Base-by-base conservation (phyloP, 306 rosid species). In the Rosa lucieae region DNA sequence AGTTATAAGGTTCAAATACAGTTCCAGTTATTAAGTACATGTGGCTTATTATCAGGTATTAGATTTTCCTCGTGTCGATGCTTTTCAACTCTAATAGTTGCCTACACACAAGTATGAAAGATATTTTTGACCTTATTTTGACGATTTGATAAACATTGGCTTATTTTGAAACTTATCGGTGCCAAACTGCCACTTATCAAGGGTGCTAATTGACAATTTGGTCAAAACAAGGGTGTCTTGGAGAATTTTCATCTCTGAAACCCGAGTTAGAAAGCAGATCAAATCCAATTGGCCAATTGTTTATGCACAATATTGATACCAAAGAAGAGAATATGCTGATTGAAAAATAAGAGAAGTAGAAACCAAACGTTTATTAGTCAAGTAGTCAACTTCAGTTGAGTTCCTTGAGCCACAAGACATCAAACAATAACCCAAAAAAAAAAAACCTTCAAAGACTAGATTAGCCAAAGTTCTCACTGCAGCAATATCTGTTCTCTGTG, bases 391-490 rank as follows among this genome's bases (percentile, higher is more conserved):
- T 55, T 3, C 35, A 61, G 3, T 56, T 56, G 29, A 21, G 63
- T 61, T 61, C 67, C 67, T 61, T 61, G 39, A 21, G 39, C 39
- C 67, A 61, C 17, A 61, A 26, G 67, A 26, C 67, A 61, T 61
- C 67, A 23, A 61, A 23, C 63, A 56, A 56, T n/a, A 6, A 53
- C 18, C 21, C 2, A 8, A 56, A 55, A 56, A 56, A 56, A 51
- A 51, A 15, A 13, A 13, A 0, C 55, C 23, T 6, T 18, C 10
- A 15, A 47, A 47, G 51, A 11, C 51, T 47, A 47, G 51, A 10
- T 47, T 47, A 47, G 51, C 51, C 3, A 10, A 18, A 56, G 10
- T 9, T 56, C 62, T 15, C 58, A 17, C n/a, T 17, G 21, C 20
- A 51, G 5, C 56, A 51, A 1, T 17, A 17, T 17, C 20, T 17